Evolutionary conservation across 805 yeast genomes (phyloP), one percentile per base, ranked within the genome.

Genomic region (Zygoascus ofunaensis): DNA sequence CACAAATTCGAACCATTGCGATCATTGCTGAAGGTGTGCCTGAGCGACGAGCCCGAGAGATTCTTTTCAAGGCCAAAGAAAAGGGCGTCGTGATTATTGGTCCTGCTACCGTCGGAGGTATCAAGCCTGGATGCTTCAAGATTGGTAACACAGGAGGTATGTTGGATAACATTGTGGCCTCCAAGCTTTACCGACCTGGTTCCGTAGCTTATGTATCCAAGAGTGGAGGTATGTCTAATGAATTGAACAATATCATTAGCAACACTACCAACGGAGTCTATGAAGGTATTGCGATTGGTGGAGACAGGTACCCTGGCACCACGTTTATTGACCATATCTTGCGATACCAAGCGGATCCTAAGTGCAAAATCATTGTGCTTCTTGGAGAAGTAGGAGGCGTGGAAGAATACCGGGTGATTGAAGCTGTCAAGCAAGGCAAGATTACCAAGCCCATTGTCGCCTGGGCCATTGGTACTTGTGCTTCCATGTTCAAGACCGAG

Each of bases 321-420:
- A 76, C 80, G 58, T 77, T 77, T 65, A 77, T 78, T 50, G 83
- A 77, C 64, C 83, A 80, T 58, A 73, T 77, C 60, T 68, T 79
- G 49, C 74, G 81, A 55, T 77, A 70, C 72, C 71, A 78, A 68
- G 69, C 69, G 48, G 83, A 77, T 62, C 76, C 77, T 48, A 77
- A 72, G 61, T 77, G 81, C 60, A 80, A 77, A 68, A 77, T 80
- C 62, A 73, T 77, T 57, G 76, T 77, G 47, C 69, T 77, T 57
- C 73, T 77, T 52, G 83, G 83, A 58, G 83, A 77, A 66, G 80
- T 78, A 51, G 83, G 83, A 58, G 83, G 83, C 65, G 78, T 79
- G 50, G 83, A 80, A 55, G 83, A 77, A 68, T 80, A 77, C 69
- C 80, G 80, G 58, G 83, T 80, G 47, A 68, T 78, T 43, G 82